A percentile compares a stretch with the other conserved stretches of the same genome.
These are phyloP conservation scores for Penicillium italicum DNA, from an alignment of 2,329 filamentous ascomycete genomes.

Conservation along the genomic window DNA sequence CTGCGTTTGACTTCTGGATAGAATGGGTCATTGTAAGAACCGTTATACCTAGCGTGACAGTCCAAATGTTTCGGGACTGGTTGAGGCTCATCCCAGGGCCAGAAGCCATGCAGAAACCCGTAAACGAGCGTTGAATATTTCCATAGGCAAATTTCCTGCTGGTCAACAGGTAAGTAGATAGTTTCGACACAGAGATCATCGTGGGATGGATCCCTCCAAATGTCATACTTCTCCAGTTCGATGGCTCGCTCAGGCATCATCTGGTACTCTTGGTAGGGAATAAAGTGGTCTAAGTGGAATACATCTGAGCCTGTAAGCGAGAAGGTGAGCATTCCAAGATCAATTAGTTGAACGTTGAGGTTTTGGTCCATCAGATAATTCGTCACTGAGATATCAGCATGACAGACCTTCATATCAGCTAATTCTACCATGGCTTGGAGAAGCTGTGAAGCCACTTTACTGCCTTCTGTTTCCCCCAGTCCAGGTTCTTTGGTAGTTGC, in stretches of 20 bases:
- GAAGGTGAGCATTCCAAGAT: constrained; percentile 24
- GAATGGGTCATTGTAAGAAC: neutral
- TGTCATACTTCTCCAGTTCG: constrained; percentile 7
- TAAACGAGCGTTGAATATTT: constrained; percentile 28
- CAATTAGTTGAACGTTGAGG: constrained; percentile 30
- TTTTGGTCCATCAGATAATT: constrained; percentile 32
- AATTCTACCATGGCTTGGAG: constrained; percentile 28
- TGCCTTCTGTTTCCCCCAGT: constrained; percentile 25
- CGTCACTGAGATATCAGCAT: constrained; percentile 29
- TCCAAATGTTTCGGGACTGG: constrained; percentile 5
- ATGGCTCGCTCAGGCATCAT: constrained; percentile 25
- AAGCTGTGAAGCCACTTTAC: constrained; percentile 31
- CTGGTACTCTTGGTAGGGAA: constrained; percentile 29
- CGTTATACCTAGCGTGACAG: neutral
- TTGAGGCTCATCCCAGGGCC: constrained; percentile 30
- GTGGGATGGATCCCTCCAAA: neutral
- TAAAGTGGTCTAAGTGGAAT: neutral
- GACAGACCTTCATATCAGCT: constrained; percentile 28
- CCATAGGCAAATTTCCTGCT: constrained; percentile 23
- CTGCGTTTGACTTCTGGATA: constrained; percentile 8
- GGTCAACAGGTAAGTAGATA: constrained; percentile 14
- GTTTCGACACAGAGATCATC: neutral
- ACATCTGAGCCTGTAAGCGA: constrained; percentile 1
- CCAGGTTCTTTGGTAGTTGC: constrained; percentile 13
- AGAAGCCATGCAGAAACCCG: constrained; percentile 33